A percentile compares a stretch with the other conserved stretches of the same genome.
Conservation (phyloP, 768 basidiomycete genomes). For the Lactarius sp. region DNA sequence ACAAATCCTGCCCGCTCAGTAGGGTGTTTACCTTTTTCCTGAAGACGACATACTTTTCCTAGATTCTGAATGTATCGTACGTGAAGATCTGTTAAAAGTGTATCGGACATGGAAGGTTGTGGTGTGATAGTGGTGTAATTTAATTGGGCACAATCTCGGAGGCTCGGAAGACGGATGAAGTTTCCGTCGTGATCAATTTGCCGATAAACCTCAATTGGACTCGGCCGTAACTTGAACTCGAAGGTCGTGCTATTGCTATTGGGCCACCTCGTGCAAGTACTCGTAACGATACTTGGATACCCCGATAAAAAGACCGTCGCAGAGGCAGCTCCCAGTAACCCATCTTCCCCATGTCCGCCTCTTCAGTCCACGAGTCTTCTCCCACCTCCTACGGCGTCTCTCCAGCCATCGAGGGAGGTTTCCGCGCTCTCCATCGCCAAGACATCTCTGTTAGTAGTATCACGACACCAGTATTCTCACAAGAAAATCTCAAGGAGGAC, state of each 20-base stretch:
- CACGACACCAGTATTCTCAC: conserved; percentile 24
- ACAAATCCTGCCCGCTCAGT: not conserved
- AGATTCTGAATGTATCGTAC: conserved; percentile 73
- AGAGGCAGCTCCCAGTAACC: not conserved
- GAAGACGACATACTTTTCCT: conserved; percentile 45
- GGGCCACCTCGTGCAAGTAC: not conserved
- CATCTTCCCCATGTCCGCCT: conserved; percentile 4
- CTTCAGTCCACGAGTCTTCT: conserved; percentile 14
- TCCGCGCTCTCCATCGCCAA: conserved; percentile 14
- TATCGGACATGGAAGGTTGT: conserved; percentile 9
- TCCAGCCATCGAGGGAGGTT: not conserved
- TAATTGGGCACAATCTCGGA: not conserved
- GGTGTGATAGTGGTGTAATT: not conserved
- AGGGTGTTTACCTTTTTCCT: not conserved
- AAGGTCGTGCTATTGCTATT: not conserved
- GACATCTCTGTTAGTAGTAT: conserved; percentile 8
- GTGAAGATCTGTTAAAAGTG: conserved; percentile 52
- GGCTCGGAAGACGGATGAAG: too few relatives aligned
- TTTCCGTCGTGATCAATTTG: not conserved
- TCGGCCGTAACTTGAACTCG: not conserved
- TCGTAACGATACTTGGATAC: not conserved
- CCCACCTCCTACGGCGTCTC: conserved; percentile 23
- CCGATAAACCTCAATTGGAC: not conserved
- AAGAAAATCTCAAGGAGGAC: not conserved
- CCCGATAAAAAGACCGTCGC: not conserved